Conservation (phyloP, 1,284 basidiomycete genomes). For the Inonotus obliquus region DNA sequence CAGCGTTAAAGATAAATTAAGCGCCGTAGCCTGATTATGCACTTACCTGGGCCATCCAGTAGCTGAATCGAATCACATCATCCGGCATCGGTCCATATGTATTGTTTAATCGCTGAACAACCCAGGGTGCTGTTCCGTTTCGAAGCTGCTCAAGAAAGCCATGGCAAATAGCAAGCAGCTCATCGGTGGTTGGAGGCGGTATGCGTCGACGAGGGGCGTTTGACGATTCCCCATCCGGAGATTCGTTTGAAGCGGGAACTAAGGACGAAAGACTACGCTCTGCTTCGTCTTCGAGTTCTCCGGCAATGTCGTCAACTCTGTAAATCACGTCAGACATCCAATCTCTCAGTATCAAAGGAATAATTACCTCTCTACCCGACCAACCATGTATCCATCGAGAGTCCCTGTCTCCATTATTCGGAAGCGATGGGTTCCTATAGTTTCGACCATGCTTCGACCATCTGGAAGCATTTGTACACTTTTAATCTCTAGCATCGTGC, state of each 20-base stretch:
- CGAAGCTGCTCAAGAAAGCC: slow-evolving; percentile 77
- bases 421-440: slow-evolving; percentile 82
- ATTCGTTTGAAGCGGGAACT: slow-evolving; percentile 27
- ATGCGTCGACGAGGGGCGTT: slow-evolving; percentile 8
- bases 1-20: neutral
- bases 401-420: slow-evolving; percentile 77
- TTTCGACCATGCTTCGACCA: slow-evolving; percentile 87
- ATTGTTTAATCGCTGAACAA: slow-evolving; percentile 78
- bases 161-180: slow-evolving; percentile 74
- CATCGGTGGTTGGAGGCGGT: slow-evolving; percentile 33
- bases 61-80: slow-evolving; percentile 70
- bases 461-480: slow-evolving; percentile 86
- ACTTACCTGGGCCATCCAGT: slow-evolving; percentile 81
- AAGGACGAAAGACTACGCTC: slow-evolving; percentile 28
- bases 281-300: slow-evolving; percentile 40
- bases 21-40: neutral
- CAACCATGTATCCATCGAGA: slow-evolving; percentile 88
- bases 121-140: slow-evolving; percentile 85
- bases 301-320: slow-evolving; percentile 51
- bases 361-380: slow-evolving; percentile 60
- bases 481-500: slow-evolving; percentile 90
- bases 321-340: neutral
- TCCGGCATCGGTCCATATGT: slow-evolving; percentile 68
- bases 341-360: neutral
- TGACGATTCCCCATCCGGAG: slow-evolving; percentile 15